phyloP scores from a whole-genome alignment of 441 rosid genomes.

The Hura crepitans region DNA sequence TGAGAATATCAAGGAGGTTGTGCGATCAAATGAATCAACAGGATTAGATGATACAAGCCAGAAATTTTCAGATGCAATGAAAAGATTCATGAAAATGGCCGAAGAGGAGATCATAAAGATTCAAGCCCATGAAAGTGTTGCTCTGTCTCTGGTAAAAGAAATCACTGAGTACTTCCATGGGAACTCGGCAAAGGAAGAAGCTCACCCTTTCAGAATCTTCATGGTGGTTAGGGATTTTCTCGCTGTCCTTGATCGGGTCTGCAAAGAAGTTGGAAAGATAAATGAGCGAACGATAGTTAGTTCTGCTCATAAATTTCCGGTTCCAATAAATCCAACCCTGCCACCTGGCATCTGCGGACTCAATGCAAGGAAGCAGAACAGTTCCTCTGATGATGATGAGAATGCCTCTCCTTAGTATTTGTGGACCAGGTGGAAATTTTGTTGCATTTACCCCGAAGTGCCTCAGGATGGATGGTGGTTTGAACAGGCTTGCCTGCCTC shows the following conservation, averaged over 20 bases:
- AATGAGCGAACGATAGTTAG: constrained; percentile 78
- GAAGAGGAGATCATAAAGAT: constrained; percentile 78
- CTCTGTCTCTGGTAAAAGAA: constrained; percentile 78
- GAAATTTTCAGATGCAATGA: constrained; percentile 73
- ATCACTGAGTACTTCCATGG: constrained; percentile 96
- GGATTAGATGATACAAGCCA: constrained; percentile 34
- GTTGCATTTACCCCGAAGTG: constrained; percentile 22
- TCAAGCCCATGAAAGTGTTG: constrained; percentile 83
- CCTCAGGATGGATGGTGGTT: constrained; percentile 17
- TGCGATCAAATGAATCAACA: constrained; percentile 36
- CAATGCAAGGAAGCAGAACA: constrained; percentile 36
- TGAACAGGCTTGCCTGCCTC: constrained; percentile 27
- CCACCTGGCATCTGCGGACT: constrained; percentile 46
- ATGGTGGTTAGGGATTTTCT: constrained; percentile 93
- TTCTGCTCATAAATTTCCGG: constrained; percentile 74
- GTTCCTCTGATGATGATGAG: constrained; percentile 60
- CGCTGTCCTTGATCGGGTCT: constrained; percentile 70
- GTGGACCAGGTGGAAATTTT: constrained; percentile 20
- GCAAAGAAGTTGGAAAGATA: constrained; percentile 79
- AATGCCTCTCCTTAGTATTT: constrained; percentile 37
- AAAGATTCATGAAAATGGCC: constrained; percentile 50
- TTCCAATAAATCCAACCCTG: constrained; percentile 51
- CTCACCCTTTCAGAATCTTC: constrained; percentile 93
- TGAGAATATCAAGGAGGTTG: constrained; percentile 51
- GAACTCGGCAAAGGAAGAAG: constrained; percentile 90